Percentiles rank a stretch among this genome's conserved stretches.
Conservation (phyloP, 1,284 basidiomycete species). For the Leccinum pallidistipes region DNA sequence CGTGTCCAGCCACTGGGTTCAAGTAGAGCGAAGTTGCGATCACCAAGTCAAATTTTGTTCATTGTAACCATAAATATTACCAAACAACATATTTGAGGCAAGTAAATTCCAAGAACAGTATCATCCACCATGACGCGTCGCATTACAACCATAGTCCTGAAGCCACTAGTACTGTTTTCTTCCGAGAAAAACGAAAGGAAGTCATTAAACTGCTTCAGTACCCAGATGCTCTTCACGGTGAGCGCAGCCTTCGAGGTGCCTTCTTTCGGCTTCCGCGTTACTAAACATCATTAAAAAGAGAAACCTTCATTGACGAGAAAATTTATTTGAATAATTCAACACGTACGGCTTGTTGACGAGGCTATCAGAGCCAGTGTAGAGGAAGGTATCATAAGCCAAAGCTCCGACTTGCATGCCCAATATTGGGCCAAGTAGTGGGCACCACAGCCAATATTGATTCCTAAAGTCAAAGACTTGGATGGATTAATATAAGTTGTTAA, state of each 20-base stretch:
- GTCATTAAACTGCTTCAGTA: conserved; percentile 33
- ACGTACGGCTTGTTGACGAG: conserved; percentile 53
- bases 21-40: not conserved
- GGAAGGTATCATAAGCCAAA: conserved; percentile 52
- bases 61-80: not conserved
- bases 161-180: too few species aligned
- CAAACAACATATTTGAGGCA: not conserved
- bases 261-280: conserved; percentile 7
- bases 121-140: not conserved
- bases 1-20: not conserved
- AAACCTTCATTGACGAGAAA: not conserved
- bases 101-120: not conserved
- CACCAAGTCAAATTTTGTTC: not conserved
- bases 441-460: conserved; percentile 79
- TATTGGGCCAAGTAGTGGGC: conserved; percentile 59
- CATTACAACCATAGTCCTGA: not conserved
- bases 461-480: conserved; percentile 45
- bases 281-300: conserved; percentile 10
- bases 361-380: conserved; percentile 56
- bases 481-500: not conserved
- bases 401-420: conserved; percentile 54
- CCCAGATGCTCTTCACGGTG: not conserved
- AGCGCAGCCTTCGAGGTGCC: conserved; percentile 20
- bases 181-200: not conserved
- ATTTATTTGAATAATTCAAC: not conserved